Conservation (phyloP, 2,329 filamentous ascomycete species). For the Pyrenochaeta sp. region DNA sequence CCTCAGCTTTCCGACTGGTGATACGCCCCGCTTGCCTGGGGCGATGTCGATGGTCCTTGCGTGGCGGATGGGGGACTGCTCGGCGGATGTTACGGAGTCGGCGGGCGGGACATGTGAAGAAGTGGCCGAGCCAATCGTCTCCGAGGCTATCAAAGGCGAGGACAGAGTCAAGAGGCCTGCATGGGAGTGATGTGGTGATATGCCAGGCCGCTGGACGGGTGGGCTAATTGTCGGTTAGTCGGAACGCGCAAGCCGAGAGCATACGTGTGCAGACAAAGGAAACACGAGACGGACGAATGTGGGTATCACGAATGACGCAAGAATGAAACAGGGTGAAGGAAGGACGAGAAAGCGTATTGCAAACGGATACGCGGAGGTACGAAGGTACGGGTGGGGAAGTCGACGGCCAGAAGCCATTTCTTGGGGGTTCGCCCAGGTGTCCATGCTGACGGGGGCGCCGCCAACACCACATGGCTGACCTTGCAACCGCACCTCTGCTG, state of each 20-base stretch:
- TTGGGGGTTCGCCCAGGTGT: slow-evolving; percentile 26
- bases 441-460: slow-evolving; percentile 26
- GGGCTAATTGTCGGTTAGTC: slow-evolving; percentile 39
- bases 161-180: slow-evolving; percentile 59
- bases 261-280: slow-evolving; percentile 23
- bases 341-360: slow-evolving; percentile 13
- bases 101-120: slow-evolving; percentile 34
- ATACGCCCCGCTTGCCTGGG: slow-evolving; percentile 66
- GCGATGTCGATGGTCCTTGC: slow-evolving; percentile 44
- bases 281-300: slow-evolving; percentile 7
- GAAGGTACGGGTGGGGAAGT: slow-evolving; percentile 32
- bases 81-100: slow-evolving; percentile 42
- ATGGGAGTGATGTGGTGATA: slow-evolving; percentile 60
- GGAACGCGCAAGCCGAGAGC: slow-evolving; percentile 23
- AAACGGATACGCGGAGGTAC: slow-evolving; percentile 15
- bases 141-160: slow-evolving; percentile 55
- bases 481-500: slow-evolving; percentile 15
- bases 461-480: slow-evolving; percentile 17
- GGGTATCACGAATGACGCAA: slow-evolving; percentile 8
- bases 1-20: slow-evolving; percentile 75
- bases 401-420: slow-evolving; percentile 23
- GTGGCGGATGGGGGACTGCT: slow-evolving; percentile 39
- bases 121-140: slow-evolving; percentile 46
- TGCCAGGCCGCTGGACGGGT: slow-evolving; percentile 46
- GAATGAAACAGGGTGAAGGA: slow-evolving; percentile 19